phyloP scores from a whole-genome alignment of 805 yeast species.

The Myxozyma mucilagina region DNA sequence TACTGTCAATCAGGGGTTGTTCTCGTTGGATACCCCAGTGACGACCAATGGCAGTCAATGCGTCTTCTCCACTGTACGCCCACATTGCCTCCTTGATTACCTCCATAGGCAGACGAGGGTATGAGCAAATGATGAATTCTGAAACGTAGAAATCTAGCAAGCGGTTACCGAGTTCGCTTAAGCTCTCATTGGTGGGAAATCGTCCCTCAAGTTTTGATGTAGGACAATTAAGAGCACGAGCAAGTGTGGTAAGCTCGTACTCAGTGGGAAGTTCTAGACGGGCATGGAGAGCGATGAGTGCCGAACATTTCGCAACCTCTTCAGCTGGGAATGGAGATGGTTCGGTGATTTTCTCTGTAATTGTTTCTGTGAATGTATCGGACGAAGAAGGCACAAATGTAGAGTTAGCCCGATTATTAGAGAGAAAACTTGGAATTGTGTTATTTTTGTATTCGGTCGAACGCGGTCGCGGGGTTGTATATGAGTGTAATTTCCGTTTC shows the following conservation, averaged over 20 bases:
- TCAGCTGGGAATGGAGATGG: background rate
- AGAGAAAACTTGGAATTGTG: background rate
- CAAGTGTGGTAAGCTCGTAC: conserved; percentile 65
- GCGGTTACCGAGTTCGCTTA: conserved; percentile 79
- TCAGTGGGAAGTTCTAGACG: conserved; percentile 64
- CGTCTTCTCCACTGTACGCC: conserved; percentile 66
- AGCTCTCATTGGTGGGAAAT: conserved; percentile 71
- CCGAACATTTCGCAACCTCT: conserved; percentile 44
- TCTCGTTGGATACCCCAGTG: conserved; percentile 88
- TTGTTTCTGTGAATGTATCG: no score
- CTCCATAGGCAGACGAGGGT: conserved; percentile 87
- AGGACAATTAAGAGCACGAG: conserved; percentile 73
- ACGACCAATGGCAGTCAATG: conserved; percentile 66
- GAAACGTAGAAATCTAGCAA: conserved; percentile 72
- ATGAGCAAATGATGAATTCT: conserved; percentile 68
- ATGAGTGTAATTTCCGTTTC: background rate
- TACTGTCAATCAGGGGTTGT: conserved; percentile 45
- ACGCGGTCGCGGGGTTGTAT: no score
- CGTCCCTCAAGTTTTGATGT: conserved; percentile 44
- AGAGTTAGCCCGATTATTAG: background rate
- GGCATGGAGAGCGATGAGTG: conserved; percentile 72
- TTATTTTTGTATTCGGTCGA: background rate
- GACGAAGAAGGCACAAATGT: background rate
- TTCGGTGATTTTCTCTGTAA: background rate
- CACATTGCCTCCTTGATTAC: conserved; percentile 75